Evolutionary conservation across 148 eudicot genomes (phyloP), one percentile per base, ranked within the genome.

Genomic region (Rhododendron kiyosumense): DNA sequence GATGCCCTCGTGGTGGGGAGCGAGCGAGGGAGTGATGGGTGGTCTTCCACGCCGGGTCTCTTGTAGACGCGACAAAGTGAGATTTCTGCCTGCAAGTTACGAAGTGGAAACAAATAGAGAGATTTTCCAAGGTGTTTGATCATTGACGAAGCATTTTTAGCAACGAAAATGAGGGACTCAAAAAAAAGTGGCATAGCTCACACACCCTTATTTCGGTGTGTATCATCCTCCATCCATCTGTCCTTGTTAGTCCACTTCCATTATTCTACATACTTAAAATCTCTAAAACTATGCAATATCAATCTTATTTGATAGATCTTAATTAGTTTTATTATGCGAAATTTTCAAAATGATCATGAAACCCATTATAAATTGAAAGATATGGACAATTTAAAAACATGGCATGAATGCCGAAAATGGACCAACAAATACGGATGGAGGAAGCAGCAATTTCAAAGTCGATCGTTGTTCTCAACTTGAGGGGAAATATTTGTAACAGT

Each of bases 11-110:
- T 85, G 26, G 87, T 85, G 26, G 88, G 87, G 75, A 90, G 87
- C 2, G 88, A 85, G 26, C 95, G 93, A 3, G 95, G 93, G 75
- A 92, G 89, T 2, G 97, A 92, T 12, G 94, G 93, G 78, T 94
- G 95, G 71, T 96, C 97, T 79, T 94, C 98, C 34, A 95, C 96
- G 1, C 99, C 98, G 1, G 98, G 86, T 83, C 99, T 84, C 86
- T 96, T 96, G 89, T 96, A 95, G 81, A 96, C 98, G 11, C 98
- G 93, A 81, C 99, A 96, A 12, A 96, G 90, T 17, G 99, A 95
- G 2, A 95, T 95, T 88, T 96, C 99, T 65, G 93, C 93, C 99
- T 96, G 91, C 79, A 86, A 84, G 45, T 59, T 59, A 24, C 0
- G 14, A 43, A 32, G 10, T 4, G 59, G 36, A 81, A 30, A 24